phyloP scores from a whole-genome alignment of 2,329 filamentous ascomycete species.

The Trichoderma asperellum region DNA sequence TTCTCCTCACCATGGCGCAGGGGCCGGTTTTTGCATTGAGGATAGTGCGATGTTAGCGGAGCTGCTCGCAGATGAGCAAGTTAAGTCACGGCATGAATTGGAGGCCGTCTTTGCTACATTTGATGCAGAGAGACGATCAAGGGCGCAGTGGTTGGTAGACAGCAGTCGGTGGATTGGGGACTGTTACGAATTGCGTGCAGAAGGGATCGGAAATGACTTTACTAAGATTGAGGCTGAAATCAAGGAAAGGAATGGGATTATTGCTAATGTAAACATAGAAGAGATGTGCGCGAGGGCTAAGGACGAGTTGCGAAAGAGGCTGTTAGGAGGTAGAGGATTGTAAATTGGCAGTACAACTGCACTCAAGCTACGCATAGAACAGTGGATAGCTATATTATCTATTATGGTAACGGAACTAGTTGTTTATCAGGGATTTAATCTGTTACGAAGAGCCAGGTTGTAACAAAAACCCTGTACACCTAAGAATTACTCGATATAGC shows the following conservation, averaged over 20 bases:
- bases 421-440: too few species aligned
- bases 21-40: constrained; percentile 35
- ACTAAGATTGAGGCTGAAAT: neutral
- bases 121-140: constrained; percentile 12
- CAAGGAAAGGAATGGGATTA: neutral
- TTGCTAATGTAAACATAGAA: neutral
- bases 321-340: neutral
- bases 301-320: neutral
- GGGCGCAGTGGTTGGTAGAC: constrained; percentile 30
- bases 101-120: constrained; percentile 11
- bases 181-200: constrained; percentile 3
- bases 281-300: neutral
- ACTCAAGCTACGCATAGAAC: neutral
- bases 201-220: neutral
- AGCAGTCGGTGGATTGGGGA: constrained; percentile 25
- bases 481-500: too few species aligned
- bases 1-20: constrained; percentile 36
- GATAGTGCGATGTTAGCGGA: constrained; percentile 7
- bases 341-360: neutral
- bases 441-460: too few species aligned
- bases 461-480: too few species aligned
- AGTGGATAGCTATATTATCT: too few species aligned
- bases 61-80: constrained; percentile 3
- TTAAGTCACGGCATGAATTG: constrained; percentile 3
- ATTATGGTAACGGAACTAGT: too few species aligned